These are phyloP conservation scores for Marchantia paleacea DNA, from an alignment of 225 moss, liverwort and hornwort genomes.

Conservation along the genomic window DNA sequence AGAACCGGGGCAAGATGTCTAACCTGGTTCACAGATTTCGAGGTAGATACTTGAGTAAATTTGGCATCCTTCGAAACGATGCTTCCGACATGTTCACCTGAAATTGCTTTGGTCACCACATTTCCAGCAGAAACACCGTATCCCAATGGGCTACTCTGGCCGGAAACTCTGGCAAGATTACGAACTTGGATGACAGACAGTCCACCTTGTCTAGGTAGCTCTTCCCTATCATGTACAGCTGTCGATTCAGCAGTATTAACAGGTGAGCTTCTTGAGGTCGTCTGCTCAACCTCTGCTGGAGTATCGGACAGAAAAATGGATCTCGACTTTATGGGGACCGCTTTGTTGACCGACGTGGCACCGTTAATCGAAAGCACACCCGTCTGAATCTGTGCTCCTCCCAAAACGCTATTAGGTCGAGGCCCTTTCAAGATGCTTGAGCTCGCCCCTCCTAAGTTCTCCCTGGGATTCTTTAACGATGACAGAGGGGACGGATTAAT, in stretches of 20 bases:
- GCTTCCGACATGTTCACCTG: slow-evolving; percentile 13
- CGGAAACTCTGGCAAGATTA: neutral
- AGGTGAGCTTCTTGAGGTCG: neutral
- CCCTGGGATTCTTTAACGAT: slow-evolving; percentile 17
- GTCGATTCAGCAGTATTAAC: neutral
- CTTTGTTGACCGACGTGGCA: neutral
- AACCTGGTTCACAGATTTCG: slow-evolving; percentile 2
- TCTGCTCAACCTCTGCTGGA: slow-evolving; percentile 15
- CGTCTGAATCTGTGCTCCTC: slow-evolving; percentile 14
- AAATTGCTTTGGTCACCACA: neutral
- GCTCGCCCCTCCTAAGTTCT: slow-evolving; percentile 13
- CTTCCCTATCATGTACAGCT: neutral
- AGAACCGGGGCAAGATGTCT: slow-evolving; percentile 8
- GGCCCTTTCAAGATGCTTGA: slow-evolving; percentile 1
- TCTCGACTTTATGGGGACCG: neutral
- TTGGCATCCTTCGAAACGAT: neutral
- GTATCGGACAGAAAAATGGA: slow-evolving; percentile 9
- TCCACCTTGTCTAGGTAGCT: neutral
- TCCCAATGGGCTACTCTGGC: slow-evolving; percentile 10
- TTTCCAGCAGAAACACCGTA: slow-evolving; percentile 1
- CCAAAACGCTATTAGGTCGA: slow-evolving; percentile 9
- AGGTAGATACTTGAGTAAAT: neutral
- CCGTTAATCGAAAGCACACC: neutral
- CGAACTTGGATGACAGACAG: neutral
- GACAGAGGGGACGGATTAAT: slow-evolving; percentile 31